phyloP scores from a whole-genome alignment of 2,329 filamentous ascomycete genomes.

The Cordyceps cicadae region DNA sequence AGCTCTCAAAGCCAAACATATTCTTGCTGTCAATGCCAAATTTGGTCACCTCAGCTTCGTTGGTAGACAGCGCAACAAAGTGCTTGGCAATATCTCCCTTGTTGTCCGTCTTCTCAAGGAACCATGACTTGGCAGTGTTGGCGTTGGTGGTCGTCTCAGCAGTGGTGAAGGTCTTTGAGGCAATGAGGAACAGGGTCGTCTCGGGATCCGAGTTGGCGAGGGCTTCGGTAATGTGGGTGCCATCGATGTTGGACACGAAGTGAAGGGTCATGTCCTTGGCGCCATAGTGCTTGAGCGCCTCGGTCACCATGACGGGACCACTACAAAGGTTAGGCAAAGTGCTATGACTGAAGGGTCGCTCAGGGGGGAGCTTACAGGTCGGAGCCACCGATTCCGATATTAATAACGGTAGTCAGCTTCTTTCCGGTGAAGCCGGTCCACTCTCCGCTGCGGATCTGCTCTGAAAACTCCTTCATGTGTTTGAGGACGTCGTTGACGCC shows the following conservation, averaged over 20 bases:
- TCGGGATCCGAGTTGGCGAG: slow-evolving; percentile 83
- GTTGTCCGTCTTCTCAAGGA: slow-evolving; percentile 70
- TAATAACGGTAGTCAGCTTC: slow-evolving; percentile 93
- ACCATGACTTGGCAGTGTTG: slow-evolving; percentile 95
- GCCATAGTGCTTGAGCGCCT: slow-evolving; percentile 92
- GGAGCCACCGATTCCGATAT: slow-evolving; percentile 95
- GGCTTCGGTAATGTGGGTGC: slow-evolving; percentile 93
- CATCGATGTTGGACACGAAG: slow-evolving; percentile 99
- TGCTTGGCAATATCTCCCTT: slow-evolving; percentile 92
- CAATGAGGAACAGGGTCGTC: slow-evolving; percentile 96
- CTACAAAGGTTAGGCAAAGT: slow-evolving; percentile 36
- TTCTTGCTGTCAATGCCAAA: slow-evolving; percentile 98
- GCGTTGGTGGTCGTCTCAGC: slow-evolving; percentile 96
- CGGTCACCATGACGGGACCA: slow-evolving; percentile 97
- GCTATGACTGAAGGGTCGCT: slow-evolving; percentile 18
- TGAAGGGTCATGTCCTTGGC: slow-evolving; percentile 80
- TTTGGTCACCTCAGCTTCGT: slow-evolving; percentile 90
- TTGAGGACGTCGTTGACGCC: slow-evolving; percentile 85
- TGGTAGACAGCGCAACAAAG: slow-evolving; percentile 96
- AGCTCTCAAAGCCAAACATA: slow-evolving; percentile 99
- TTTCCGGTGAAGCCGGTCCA: slow-evolving; percentile 98
- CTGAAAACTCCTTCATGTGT: slow-evolving; percentile 98
- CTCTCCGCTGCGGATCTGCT: slow-evolving; percentile 85
- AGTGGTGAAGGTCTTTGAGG: slow-evolving; percentile 98
- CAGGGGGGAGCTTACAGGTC: slow-evolving; percentile 69